Evolutionary conservation across 495 filamentous ascomycete genomes (phyloP).

Genomic region (Diplogelasinospora grovesii): DNA sequence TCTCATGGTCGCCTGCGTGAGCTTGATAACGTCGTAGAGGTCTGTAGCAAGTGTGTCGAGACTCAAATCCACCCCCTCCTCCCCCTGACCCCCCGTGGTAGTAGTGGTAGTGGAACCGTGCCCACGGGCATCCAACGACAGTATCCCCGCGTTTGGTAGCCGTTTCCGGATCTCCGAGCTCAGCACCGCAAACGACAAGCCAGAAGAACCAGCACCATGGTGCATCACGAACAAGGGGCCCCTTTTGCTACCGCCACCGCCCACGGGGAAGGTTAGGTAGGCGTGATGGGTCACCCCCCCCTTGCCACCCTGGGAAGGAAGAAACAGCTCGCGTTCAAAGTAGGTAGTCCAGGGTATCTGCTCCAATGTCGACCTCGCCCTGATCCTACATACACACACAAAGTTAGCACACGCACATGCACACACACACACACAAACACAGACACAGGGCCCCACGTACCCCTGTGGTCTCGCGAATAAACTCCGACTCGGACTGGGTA

Average conservation of each 20-base stretch:
- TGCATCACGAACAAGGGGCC: slow-evolving; percentile 58
- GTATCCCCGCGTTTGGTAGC: slow-evolving; percentile 72
- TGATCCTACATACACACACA: slow-evolving; percentile 18
- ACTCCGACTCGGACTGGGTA: slow-evolving; percentile 68
- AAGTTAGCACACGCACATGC: slow-evolving; percentile 3
- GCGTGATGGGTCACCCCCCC: slow-evolving; percentile 60
- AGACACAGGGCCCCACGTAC: slow-evolving; percentile 34
- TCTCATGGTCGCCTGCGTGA: slow-evolving; percentile 55
- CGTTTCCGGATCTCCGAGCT: slow-evolving; percentile 67
- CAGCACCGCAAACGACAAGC: slow-evolving; percentile 55
- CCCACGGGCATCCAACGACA: slow-evolving; percentile 78
- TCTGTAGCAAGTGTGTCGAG: slow-evolving; percentile 67
- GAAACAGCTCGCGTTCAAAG: slow-evolving; percentile 78
- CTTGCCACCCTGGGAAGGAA: slow-evolving; percentile 32
- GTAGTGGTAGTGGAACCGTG: slow-evolving; percentile 62
- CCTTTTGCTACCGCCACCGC: no score
- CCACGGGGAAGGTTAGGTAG: slow-evolving; percentile 65
- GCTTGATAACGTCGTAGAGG: slow-evolving; percentile 58
- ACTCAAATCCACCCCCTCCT: slow-evolving; percentile 50
- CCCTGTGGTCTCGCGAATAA: slow-evolving; percentile 63
- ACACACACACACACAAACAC: slow-evolving; percentile 7
- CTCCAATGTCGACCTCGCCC: slow-evolving; percentile 37
- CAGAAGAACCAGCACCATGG: slow-evolving; percentile 50
- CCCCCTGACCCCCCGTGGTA: no score
- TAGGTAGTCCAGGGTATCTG: slow-evolving; percentile 81